Evolutionary conservation across 305 asterid genomes (phyloP).

Genomic region (Fraxinus platypoda): DNA sequence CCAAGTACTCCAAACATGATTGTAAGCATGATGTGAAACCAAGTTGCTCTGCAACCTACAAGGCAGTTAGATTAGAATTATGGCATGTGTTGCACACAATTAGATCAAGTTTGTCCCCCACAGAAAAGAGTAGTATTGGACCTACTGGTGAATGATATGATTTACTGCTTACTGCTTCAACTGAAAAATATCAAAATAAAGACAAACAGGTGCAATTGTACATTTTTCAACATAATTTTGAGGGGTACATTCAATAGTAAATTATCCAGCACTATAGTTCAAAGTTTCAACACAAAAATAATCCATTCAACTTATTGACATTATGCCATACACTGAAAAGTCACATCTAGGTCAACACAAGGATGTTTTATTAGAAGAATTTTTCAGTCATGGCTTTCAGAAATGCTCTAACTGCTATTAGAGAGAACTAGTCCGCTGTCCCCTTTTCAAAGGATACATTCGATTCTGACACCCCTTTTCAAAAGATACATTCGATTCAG

Average conservation of each 20-base stretch:
- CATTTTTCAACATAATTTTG: not conserved
- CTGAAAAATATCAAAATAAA: not conserved
- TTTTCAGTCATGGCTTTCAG: not conserved
- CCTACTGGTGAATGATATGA: not conserved
- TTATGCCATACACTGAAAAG: not conserved
- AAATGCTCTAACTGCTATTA: not conserved
- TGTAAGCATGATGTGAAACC: slow-evolving; percentile 65
- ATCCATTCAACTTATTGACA: not conserved
- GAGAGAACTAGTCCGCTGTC: not conserved
- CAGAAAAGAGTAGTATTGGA: not conserved
- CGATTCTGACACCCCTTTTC: not conserved
- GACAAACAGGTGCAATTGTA: not conserved
- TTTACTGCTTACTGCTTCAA: not conserved
- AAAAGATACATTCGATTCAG: not conserved
- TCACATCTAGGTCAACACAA: not conserved
- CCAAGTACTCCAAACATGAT: slow-evolving; percentile 87
- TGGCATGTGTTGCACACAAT: not conserved
- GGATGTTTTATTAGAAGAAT: not conserved
- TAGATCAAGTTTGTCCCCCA: not conserved
- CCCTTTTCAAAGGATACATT: not conserved
- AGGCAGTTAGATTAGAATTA: slow-evolving; percentile 6
- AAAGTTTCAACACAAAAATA: not conserved
- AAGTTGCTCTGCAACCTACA: slow-evolving; percentile 74
- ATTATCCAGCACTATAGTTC: not conserved
- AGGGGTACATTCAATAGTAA: not conserved